Evolutionary conservation across 345 rosid genomes (phyloP), one percentile per base, ranked within the genome.

Genomic region (Camelina laxa): DNA sequence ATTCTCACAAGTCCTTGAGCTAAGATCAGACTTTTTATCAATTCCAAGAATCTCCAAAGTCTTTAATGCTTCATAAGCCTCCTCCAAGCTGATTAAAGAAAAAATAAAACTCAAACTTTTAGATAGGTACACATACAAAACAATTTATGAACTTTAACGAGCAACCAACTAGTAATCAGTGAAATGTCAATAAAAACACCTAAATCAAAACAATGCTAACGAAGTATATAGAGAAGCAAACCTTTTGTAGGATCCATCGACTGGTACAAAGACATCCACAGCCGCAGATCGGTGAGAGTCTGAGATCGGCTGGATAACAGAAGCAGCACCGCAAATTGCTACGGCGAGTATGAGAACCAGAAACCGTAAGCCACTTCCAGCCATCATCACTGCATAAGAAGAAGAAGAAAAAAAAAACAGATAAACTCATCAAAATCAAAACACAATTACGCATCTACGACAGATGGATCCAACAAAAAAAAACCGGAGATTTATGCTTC

Each of bases 271-370:
- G 77, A 92, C 80, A 73, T 91, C 96, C 6, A 80, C 24, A 74
- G 99, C 98, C n/a, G 89, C 93, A 27, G 99, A 92, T 84, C 97
- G 90, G 81, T 96, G 98, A 77, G 89, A 71, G 54, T 86, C 93
- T 4, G 95, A 91, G 78, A 96, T 86, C 56, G 98, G 99, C n/a
- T 85, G 87, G 53, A 82, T 73, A 69, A 85, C 79, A 30, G 90
- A 75, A 56, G 91, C 86, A 56, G 91, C 83, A 39, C 78, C 61
- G 77, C 80, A 85, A 71, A 87, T 82, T 86, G 87, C 80, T 58
- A 86, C 72, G 31, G 78, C 77, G 21, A 78, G 68, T 21, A 85
- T 38, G 41, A 86, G 54, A 16, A 82, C 75, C 63, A 86, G 78
- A 79, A 83, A 87, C 58, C 82, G 59, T 5, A 61, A 71, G 15